phyloP scores from a whole-genome alignment of 73 alveolate species.

The Stentor roeselii region DNA sequence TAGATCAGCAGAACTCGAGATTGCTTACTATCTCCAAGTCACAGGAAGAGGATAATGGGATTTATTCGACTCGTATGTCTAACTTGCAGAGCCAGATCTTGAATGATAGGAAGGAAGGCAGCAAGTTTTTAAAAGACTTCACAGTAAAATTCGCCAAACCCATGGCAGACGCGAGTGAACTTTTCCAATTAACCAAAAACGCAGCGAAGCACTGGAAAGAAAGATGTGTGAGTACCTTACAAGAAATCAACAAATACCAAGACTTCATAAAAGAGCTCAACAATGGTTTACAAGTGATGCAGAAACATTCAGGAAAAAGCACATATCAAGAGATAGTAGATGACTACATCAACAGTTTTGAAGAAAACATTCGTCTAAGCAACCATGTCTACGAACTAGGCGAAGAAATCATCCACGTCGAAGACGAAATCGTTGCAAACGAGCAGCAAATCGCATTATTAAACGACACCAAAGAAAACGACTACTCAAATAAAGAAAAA shows the following conservation, averaged over 20 bases:
- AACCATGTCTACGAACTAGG: conserved; percentile 11
- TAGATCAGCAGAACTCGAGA: not conserved
- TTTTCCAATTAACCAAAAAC: conserved; percentile 2
- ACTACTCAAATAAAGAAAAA: not conserved
- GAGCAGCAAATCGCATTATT: not conserved
- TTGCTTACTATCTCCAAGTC: not conserved
- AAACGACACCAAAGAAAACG: not conserved
- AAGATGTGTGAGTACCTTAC: not conserved
- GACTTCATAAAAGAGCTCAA: conserved; percentile 15
- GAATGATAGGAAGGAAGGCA: not conserved
- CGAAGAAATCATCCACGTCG: not conserved
- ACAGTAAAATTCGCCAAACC: conserved; percentile 23
- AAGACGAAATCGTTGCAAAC: not conserved
- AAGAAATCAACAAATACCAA: conserved; percentile 4
- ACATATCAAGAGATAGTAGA: conserved; percentile 5
- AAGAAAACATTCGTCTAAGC: conserved; percentile 11
- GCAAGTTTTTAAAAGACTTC: not conserved
- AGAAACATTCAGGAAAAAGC: not conserved
- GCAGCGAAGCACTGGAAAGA: conserved; percentile 7
- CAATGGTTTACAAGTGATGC: conserved; percentile 4
- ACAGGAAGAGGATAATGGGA: too few relatives aligned
- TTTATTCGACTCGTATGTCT: not conserved
- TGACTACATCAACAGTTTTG: not conserved
- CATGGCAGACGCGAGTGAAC: not conserved
- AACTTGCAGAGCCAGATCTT: not conserved